Base-by-base conservation (phyloP, 257 asterid species). In the Solanum tarijense region DNA sequence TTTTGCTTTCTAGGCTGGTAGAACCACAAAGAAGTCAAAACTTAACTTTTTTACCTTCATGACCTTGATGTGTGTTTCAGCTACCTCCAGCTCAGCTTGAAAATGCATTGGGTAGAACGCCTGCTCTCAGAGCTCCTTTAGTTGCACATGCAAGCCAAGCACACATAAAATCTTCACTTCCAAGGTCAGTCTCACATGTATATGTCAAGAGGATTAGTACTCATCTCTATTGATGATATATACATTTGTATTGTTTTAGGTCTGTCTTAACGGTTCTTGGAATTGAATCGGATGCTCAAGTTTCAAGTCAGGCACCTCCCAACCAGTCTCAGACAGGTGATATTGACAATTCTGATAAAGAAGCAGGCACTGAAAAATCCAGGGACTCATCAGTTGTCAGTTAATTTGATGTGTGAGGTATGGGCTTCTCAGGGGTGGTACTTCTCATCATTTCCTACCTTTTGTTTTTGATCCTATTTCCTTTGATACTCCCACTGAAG, bases 71-170 rank as follows among this genome's bases (percentile, higher is more conserved):
- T 52, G 38, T 36, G 86, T 92, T 92, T 88, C 96, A 97, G 99
- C 95, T 97, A 85, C 99, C 99, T 75, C 93, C 98, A 46, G 95
- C 95, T 86, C 99, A 95, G 92, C 98, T 97, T 87, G 98, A 96
- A 91, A 96, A 92, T 91, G 98, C 94, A 9, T 76, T 97, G 91
- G 93, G 92, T 86, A 95, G 96, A 93, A 94, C 91, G 9, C 93
- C 98, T 16, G 99, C 93, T 60, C 95, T 97, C 88, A 96, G 86
- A 92, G 96, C 93, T 91, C 97, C 98, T n/a, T 90, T 97, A 89
- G 93, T 92, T 89, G 98, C 93, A 71, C 99, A 97, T 89, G 98
- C 98, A 89, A 92, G 92, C 92, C 98, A 97, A 90, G 95, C 93
- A 36, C 94, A 91, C 91, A 93, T 97, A 88, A 93, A 91, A 91